Base-by-base conservation (phyloP, 176 grass and related monocot species). In the Lolium multiflorum region DNA sequence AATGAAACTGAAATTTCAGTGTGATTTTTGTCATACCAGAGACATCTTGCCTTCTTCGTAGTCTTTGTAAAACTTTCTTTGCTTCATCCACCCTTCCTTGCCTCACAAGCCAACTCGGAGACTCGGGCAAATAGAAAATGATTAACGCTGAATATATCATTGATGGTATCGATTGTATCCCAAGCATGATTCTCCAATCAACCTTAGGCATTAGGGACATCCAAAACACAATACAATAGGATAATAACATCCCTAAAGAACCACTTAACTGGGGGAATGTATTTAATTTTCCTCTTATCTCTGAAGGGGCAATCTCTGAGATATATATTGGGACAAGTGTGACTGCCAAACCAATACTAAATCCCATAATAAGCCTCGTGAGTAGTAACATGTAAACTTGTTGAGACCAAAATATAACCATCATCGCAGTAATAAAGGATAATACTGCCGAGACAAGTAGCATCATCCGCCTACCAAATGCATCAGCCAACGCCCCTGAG, bases 321-420 rank as follows among this genome's bases (percentile, higher is more conserved):
- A 94, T 94, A 89, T 94, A 94, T 46, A 94, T 15, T 9, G 87
- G 93, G 57, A 87, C 78, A 79, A 90, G 85, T 21, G 90, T 90
- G 49, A 92, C 82, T 35, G 78, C 85, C 48, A 94, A 75, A 61
- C 87, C 90, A 56, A 88, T 88, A 16, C 90, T 82, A 26, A 90
- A 80, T 52, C 93, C 90, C 55, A 85, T 71, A 37, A 92, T 73
- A 76, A 90, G 28, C 25, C 93, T 92, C 7, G 67, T 75, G 37
- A 94, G 39, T 20, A 92, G 78, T 46, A 94, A 44, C 38, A 88
- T 78, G 24, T 90, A 92, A 3, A 88, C 50, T 81, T 83, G 86
- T 13, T 80, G 74, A 59, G 74, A 77, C 88, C 82, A 81, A 12
- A 75, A 28, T 72, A 75, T 92, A 22, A 52, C 9, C 12, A 92